Evolutionary conservation across 2,329 filamentous ascomycete genomes (phyloP).

Genomic region (Thermoascus crustaceus): DNA sequence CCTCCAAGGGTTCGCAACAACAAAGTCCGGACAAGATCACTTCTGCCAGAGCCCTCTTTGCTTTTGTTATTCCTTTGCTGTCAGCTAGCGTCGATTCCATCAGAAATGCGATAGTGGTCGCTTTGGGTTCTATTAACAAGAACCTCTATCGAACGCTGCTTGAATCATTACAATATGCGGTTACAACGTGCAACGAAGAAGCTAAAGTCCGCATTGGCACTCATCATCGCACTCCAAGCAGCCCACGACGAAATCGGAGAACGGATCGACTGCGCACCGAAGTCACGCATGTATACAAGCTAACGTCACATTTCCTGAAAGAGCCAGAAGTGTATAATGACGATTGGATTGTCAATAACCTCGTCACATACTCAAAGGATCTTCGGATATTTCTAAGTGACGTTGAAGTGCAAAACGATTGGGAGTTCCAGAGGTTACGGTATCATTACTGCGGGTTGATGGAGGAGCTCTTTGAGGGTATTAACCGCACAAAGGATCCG

Average conservation of each 20-base stretch:
- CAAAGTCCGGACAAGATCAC: conserved; percentile 69
- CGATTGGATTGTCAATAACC: conserved; percentile 82
- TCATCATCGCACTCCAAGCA: conserved; percentile 79
- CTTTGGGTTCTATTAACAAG: conserved; percentile 88
- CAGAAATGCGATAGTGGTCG: conserved; percentile 80
- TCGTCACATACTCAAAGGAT: conserved; percentile 84
- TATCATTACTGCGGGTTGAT: conserved; percentile 91
- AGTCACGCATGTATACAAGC: conserved; percentile 90
- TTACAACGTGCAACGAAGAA: conserved; percentile 79
- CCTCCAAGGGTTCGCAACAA: conserved; percentile 58
- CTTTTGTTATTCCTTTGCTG: conserved; percentile 80
- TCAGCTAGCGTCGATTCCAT: conserved; percentile 72
- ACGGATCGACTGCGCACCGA: conserved; percentile 86
- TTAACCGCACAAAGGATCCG: conserved; percentile 75
- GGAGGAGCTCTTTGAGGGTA: conserved; percentile 85
- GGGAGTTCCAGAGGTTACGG: conserved; percentile 84
- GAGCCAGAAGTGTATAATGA: conserved; percentile 71
- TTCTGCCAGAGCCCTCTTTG: conserved; percentile 81
- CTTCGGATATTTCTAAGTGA: conserved; percentile 92
- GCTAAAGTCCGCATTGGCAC: conserved; percentile 66
- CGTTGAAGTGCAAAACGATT: conserved; percentile 86
- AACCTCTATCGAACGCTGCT: conserved; percentile 87
- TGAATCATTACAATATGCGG: conserved; percentile 80
- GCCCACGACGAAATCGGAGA: conserved; percentile 68
- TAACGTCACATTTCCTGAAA: conserved; percentile 83